These are phyloP conservation scores for Martiniozyma asiatica DNA, from an alignment of 1,139 yeast genomes.

Conservation along the genomic window DNA sequence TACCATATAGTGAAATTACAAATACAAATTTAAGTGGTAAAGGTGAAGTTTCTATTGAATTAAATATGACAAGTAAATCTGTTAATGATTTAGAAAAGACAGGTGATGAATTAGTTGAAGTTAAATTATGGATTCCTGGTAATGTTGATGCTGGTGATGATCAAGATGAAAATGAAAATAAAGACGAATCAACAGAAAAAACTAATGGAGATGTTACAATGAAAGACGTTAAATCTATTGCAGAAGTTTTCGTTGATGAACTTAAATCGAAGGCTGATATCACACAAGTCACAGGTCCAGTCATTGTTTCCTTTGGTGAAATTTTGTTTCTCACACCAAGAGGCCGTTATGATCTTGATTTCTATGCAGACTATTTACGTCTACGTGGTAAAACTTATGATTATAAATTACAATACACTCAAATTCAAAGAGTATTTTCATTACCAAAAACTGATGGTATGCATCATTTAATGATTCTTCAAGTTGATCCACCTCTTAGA, in stretches of 20 bases:
- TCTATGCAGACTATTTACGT: slow-evolving; percentile 80
- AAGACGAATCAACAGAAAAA: slow-evolving; percentile 32
- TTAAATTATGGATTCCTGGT: slow-evolving; percentile 90
- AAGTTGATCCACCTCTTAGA: slow-evolving; percentile 86
- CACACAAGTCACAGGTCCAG: slow-evolving; percentile 92
- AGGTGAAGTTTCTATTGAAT: slow-evolving; percentile 85
- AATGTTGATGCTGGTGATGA: slow-evolving; percentile 33
- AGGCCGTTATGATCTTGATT: slow-evolving; percentile 96
- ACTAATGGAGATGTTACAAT: slow-evolving; percentile 25
- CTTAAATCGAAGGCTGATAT: slow-evolving; percentile 91
- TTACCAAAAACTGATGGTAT: slow-evolving; percentile 91
- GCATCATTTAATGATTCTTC: slow-evolving; percentile 77
- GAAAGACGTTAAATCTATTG: slow-evolving; percentile 55
- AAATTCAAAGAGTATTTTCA: slow-evolving; percentile 81
- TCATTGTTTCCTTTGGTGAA: slow-evolving; percentile 90
- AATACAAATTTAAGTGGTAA: slow-evolving; percentile 90
- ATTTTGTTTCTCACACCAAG: slow-evolving; percentile 90
- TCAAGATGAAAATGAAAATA: slow-evolving; percentile 26
- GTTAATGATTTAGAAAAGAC: slow-evolving; percentile 48
- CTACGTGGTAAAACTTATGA: slow-evolving; percentile 96
- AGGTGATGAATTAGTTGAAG: slow-evolving; percentile 92
- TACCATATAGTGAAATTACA: slow-evolving; percentile 69
- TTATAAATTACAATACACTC: slow-evolving; percentile 85
- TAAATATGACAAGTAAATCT: slow-evolving; percentile 42
- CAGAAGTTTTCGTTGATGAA: slow-evolving; percentile 78